These are phyloP conservation scores for Pseudomonodictys pantanalensis DNA, from an alignment of 495 filamentous ascomycete species.

Conservation along the genomic window DNA sequence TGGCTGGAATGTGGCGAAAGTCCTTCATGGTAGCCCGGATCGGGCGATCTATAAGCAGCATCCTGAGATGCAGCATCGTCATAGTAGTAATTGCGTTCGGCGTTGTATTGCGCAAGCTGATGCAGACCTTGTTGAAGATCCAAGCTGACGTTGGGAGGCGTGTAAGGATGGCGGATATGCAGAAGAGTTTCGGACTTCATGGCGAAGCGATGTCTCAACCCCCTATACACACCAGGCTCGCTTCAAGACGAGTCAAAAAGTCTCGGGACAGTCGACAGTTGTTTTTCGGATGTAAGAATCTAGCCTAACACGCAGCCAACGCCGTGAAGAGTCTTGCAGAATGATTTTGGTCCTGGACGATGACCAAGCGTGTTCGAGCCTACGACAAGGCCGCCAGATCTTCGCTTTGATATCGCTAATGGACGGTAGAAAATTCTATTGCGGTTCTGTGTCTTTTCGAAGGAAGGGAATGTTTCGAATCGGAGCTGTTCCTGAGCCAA, in stretches of 20 bases:
- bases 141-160: constrained; percentile 20
- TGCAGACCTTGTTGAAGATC: constrained; percentile 32
- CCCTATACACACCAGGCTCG: no score
- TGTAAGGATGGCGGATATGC: constrained; percentile 32
- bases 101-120: constrained; percentile 32
- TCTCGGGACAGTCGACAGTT: no score
- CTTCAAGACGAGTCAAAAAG: no score
- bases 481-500: constrained; percentile 18
- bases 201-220: background rate
- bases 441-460: constrained; percentile 21
- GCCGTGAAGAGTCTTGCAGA: no score
- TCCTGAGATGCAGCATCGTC: constrained; percentile 14
- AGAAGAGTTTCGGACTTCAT: constrained; percentile 32
- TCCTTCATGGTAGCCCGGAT: constrained; percentile 20
- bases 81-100: constrained; percentile 15
- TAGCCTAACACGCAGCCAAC: no score
- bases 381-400: no score
- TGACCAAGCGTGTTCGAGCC: background rate
- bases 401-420: no score
- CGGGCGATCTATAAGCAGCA: constrained; percentile 26
- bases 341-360: no score
- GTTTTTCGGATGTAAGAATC: no score
- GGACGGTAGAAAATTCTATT: constrained; percentile 1
- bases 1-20: constrained; percentile 13
- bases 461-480: background rate